Evolutionary conservation across 257 asterid genomes (phyloP).

Genomic region (Hygrophila difformis): DNA sequence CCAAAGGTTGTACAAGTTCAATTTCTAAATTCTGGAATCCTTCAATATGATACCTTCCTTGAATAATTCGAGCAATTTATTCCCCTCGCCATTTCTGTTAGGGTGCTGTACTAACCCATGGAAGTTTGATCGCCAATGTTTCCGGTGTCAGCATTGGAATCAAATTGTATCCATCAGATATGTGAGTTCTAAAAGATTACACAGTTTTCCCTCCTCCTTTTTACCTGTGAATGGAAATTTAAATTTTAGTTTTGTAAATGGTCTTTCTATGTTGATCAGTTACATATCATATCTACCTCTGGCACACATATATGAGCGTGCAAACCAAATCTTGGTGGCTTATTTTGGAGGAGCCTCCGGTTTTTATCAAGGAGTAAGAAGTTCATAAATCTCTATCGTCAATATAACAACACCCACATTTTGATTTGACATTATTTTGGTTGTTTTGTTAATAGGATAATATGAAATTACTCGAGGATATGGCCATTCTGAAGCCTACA

Average conservation of each 20-base stretch:
- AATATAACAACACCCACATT: too few species aligned
- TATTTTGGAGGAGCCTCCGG: constrained; percentile 75
- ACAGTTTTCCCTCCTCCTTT: too few species aligned
- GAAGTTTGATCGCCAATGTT: constrained; percentile 64
- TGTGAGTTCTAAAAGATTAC: constrained; percentile 75
- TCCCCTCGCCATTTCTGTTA: constrained; percentile 22
- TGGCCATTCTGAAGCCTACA: constrained; percentile 53
- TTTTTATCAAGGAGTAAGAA: constrained; percentile 87
- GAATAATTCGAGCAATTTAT: not conserved
- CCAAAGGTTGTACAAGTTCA: constrained; percentile 54
- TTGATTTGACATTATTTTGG: too few species aligned
- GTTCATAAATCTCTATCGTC: too few species aligned
- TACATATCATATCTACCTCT: constrained; percentile 92
- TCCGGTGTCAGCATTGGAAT: constrained; percentile 52
- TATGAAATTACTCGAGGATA: constrained; percentile 78
- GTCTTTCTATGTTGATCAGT: too few species aligned
- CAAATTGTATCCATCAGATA: constrained; percentile 64
- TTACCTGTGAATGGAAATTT: too few species aligned
- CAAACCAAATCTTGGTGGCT: constrained; percentile 55
- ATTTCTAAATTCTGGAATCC: not conserved
- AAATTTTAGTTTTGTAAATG: too few species aligned
- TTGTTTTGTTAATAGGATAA: constrained; percentile 47
- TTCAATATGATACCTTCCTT: not conserved
- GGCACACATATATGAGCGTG: constrained; percentile 97
- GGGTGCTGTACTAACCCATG: constrained; percentile 90